A percentile compares a stretch with the other conserved stretches of the same genome.
phyloP scores from a whole-genome alignment of 2,329 filamentous ascomycete genomes.

The Ophiostoma himal-ulmi region DNA sequence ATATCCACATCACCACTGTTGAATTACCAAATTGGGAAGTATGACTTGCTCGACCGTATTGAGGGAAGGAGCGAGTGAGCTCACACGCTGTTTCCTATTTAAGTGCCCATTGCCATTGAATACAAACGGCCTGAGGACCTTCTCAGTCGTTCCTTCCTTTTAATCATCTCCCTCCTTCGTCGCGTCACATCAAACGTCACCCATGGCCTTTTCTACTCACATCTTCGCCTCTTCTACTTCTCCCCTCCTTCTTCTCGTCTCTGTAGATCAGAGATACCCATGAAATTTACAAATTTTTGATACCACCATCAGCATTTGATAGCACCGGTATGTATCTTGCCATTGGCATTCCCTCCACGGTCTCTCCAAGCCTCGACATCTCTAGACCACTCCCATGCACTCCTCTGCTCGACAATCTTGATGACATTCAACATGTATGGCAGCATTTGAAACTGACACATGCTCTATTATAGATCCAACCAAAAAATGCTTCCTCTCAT shows the following conservation, averaged over 20 bases:
- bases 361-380: not conserved
- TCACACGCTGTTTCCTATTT: constrained; percentile 14
- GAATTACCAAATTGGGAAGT: constrained; percentile 15
- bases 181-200: not conserved
- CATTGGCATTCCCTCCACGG: not conserved
- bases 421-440: not conserved
- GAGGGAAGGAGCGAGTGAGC: constrained; percentile 14
- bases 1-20: constrained; percentile 2
- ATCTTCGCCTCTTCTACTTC: not conserved
- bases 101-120: not conserved
- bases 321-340: not conserved
- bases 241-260: not conserved
- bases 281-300: not conserved
- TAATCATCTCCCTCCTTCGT: not conserved
- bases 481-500: not conserved
- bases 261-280: not conserved
- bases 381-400: not conserved
- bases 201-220: not conserved
- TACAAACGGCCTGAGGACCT: not conserved
- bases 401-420: not conserved
- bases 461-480: not conserved
- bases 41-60: constrained; percentile 7
- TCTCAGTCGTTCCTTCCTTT: constrained; percentile 9
- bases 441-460: not conserved
- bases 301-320: not conserved